Evolutionary conservation across 2,329 filamentous ascomycete species (phyloP).

Genomic region (Stemphylium lycopersici): DNA sequence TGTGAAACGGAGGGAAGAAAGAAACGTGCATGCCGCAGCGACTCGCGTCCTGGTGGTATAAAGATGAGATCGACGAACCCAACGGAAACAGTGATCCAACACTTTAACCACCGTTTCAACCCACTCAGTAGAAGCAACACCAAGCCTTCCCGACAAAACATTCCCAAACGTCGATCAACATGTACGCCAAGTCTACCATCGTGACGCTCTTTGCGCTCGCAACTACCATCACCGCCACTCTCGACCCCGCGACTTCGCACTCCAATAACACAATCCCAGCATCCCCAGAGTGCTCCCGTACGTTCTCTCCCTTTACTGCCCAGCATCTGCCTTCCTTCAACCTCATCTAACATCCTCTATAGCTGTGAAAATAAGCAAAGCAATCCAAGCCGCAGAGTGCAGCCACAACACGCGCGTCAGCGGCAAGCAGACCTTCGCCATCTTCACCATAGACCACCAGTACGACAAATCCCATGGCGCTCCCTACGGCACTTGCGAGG

Average conservation of each 20-base stretch:
- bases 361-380: slow-evolving; percentile 41
- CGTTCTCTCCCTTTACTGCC: not conserved
- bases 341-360: not conserved
- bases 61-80: not conserved
- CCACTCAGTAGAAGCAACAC: not conserved
- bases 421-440: slow-evolving; percentile 47
- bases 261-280: slow-evolving; percentile 44
- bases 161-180: not conserved
- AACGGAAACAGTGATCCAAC: no score
- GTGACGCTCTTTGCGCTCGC: slow-evolving; percentile 18
- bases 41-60: not conserved
- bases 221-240: slow-evolving; percentile 38
- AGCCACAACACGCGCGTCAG: slow-evolving; percentile 49
- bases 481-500: slow-evolving; percentile 55
- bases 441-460: slow-evolving; percentile 54
- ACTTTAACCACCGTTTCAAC: no score
- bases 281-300: slow-evolving; percentile 33
- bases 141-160: not conserved
- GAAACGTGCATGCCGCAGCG: no score
- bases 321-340: no score
- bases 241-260: slow-evolving; percentile 47
- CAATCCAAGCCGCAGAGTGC: slow-evolving; percentile 54
- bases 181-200: slow-evolving; percentile 5
- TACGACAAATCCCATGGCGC: slow-evolving; percentile 53
- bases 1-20: not conserved